A percentile compares a stretch with the other conserved stretches of the same genome.
Conservation (phyloP, 768 basidiomycete species). For the Rhodocollybia butyracea region DNA sequence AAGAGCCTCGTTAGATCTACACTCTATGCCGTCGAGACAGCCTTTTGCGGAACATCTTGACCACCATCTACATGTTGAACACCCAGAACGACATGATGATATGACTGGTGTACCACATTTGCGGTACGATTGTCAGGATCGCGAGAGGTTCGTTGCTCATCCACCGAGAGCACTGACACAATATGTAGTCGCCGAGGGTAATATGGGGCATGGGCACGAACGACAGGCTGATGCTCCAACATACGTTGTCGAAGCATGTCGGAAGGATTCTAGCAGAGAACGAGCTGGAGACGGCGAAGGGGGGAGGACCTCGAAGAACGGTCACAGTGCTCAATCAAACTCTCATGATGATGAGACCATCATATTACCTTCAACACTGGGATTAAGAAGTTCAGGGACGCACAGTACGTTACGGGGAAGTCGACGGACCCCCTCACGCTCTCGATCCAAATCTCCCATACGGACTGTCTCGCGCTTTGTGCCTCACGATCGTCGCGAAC, state of each 20-base stretch:
- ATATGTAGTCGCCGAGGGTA: slow-evolving; percentile 41
- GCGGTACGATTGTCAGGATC: slow-evolving; percentile 47
- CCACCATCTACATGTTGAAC: slow-evolving; percentile 13
- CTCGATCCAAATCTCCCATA: slow-evolving; percentile 17
- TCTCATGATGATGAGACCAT: slow-evolving; percentile 44
- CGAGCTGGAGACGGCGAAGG: slow-evolving; percentile 23
- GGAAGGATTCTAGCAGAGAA: background rate
- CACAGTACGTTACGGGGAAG: background rate
- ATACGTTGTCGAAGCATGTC: slow-evolving; percentile 13
- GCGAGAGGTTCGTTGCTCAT: slow-evolving; percentile 57
- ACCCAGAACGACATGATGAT: slow-evolving; percentile 11
- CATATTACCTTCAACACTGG: slow-evolving; percentile 67
- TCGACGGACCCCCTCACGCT: background rate
- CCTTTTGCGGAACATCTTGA: background rate
- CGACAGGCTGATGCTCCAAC: slow-evolving; percentile 31
- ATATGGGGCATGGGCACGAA: background rate
- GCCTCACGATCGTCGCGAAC: background rate
- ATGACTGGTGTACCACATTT: slow-evolving; percentile 35
- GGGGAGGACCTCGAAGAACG: background rate
- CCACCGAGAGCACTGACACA: slow-evolving; percentile 76
- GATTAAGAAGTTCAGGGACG: slow-evolving; percentile 44
- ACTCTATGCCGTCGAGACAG: background rate
- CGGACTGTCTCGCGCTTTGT: slow-evolving; percentile 18
- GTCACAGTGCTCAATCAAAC: background rate
- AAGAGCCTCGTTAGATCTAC: background rate